Evolutionary conservation across 768 basidiomycete species (phyloP).

Genomic region (Hericium erinaceus): DNA sequence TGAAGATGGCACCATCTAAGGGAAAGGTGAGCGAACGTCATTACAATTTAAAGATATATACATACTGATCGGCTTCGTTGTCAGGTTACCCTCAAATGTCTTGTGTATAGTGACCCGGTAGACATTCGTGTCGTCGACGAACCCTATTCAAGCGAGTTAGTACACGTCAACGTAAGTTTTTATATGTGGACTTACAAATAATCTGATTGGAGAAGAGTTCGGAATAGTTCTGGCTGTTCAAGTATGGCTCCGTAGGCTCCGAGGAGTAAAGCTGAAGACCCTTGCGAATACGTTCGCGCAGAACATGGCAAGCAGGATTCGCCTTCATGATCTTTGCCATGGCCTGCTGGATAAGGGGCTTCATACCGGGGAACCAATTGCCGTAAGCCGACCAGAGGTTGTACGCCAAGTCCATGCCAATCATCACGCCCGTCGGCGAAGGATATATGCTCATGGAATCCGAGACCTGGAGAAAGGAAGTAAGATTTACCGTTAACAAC

Average conservation of each 20-base stretch:
- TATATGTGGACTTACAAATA: constrained; percentile 48
- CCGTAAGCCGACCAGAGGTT: constrained; percentile 98
- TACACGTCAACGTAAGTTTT: constrained; percentile 90
- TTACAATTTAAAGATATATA: constrained; percentile 2
- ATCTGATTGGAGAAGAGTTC: constrained; percentile 86
- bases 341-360: constrained; percentile 94
- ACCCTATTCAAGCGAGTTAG: constrained; percentile 1
- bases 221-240: constrained; percentile 75
- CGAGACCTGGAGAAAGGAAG: constrained; percentile 47
- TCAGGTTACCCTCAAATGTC: constrained; percentile 99
- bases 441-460: constrained; percentile 99
- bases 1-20: constrained; percentile 90
- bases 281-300: constrained; percentile 98
- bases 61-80: constrained; percentile 95
- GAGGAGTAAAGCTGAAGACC: constrained; percentile 97
- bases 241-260: constrained; percentile 97
- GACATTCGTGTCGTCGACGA: constrained; percentile 12
- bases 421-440: constrained; percentile 97
- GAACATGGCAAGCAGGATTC: constrained; percentile 93
- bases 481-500: background rate
- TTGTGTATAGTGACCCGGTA: constrained; percentile 55
- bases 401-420: constrained; percentile 97
- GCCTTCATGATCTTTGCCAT: constrained; percentile 99
- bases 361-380: constrained; percentile 99
- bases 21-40: constrained; percentile 4